Conservation (phyloP, 2,329 filamentous ascomycete species). For the Rutstroemia sp. region DNA sequence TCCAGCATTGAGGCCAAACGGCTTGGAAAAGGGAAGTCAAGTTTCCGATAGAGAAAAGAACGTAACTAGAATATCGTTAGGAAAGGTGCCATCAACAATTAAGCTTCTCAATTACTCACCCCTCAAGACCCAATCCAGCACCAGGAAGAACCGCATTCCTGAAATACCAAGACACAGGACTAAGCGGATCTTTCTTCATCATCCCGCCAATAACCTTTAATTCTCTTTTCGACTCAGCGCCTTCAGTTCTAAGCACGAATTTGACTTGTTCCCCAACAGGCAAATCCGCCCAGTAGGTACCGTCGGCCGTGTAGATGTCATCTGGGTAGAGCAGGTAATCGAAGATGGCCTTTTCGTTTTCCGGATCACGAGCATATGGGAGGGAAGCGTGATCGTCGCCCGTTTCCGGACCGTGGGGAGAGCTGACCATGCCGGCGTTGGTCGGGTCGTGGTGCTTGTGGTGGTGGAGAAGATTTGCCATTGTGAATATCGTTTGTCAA, state of each 20-base stretch:
- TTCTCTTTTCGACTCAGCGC: conserved; percentile 62
- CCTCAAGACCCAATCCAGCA: conserved; percentile 86
- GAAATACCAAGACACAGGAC: conserved; percentile 79
- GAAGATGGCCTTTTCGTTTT: conserved; percentile 55
- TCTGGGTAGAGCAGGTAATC: conserved; percentile 76
- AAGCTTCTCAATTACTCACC: conserved; percentile 34
- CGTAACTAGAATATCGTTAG: conserved; percentile 53
- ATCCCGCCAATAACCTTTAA: conserved; percentile 61
- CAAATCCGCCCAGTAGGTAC: conserved; percentile 90
- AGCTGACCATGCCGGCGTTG: conserved; percentile 20
- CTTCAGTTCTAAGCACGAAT: conserved; percentile 72
- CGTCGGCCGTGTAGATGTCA: conserved; percentile 76
- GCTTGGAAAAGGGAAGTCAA: conserved; percentile 72
- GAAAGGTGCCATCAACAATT: too few species aligned
- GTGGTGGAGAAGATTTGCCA: conserved; percentile 20
- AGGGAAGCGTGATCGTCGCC: conserved; percentile 24
- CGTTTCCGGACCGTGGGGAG: conserved; percentile 29
- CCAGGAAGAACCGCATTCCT: conserved; percentile 87
- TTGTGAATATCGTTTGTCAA: conserved; percentile 11
- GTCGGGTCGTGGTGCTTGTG: conserved; percentile 24
- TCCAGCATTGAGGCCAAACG: conserved; percentile 76
- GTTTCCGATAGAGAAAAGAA: conserved; percentile 95
- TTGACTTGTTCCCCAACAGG: conserved; percentile 58
- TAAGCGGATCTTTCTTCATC: conserved; percentile 80
- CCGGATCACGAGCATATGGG: conserved; percentile 12